A percentile compares a stretch with the other conserved stretches of the same genome.
phyloP scores from a whole-genome alignment of 1,284 basidiomycete genomes.

The Heterobasidion annosum region DNA sequence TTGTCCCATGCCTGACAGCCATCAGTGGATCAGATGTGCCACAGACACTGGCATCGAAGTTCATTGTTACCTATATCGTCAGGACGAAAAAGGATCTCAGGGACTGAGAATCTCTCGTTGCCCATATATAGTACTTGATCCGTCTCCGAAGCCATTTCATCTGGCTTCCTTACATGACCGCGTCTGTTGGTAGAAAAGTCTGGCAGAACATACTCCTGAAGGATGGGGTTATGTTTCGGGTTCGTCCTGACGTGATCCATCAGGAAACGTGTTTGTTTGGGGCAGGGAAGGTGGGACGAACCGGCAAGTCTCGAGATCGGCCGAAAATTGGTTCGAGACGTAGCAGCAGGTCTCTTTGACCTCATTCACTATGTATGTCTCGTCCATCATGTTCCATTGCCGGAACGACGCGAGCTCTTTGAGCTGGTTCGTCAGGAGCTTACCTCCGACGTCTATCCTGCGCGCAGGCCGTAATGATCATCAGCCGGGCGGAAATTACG shows the following conservation, averaged over 20 bases:
- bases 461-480: neutral
- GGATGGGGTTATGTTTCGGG: constrained; percentile 54
- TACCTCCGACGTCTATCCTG: constrained; percentile 91
- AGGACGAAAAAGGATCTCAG: constrained; percentile 85
- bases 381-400: constrained; percentile 98
- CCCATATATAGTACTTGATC: constrained; percentile 83
- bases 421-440: constrained; percentile 89
- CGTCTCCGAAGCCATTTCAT: constrained; percentile 44
- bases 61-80: constrained; percentile 66
- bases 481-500: neutral
- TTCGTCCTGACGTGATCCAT: constrained; percentile 26
- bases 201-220: constrained; percentile 85
- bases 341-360: constrained; percentile 87
- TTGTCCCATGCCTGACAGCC: constrained; percentile 63
- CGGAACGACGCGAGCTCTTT: constrained; percentile 91
- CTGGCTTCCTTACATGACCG: constrained; percentile 54
- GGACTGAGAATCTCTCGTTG: constrained; percentile 84
- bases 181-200: constrained; percentile 70
- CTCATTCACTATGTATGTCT: constrained; percentile 87
- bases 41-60: neutral
- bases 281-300: constrained; percentile 34
- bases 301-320: constrained; percentile 77
- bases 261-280: constrained; percentile 2
- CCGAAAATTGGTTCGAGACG: constrained; percentile 66
- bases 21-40: neutral